These are phyloP conservation scores for Leishmania major DNA, from an alignment of 208 protist species.

Conservation along the genomic window DNA sequence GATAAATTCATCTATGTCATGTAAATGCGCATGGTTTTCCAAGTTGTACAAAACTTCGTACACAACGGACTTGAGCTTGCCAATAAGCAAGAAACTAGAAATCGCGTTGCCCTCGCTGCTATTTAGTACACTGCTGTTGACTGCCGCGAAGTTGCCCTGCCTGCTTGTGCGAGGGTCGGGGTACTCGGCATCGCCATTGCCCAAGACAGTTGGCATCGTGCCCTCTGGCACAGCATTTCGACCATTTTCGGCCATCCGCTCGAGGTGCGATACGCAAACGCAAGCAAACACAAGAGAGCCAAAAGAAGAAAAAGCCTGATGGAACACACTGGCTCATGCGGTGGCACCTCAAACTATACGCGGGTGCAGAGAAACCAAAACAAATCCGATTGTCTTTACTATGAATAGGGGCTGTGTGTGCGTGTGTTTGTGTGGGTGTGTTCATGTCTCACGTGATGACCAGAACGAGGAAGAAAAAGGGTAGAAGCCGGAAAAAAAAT, in stretches of 20 bases:
- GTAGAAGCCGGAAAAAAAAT: not conserved
- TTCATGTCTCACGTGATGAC: not conserved
- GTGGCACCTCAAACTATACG: not conserved
- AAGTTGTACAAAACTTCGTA: constrained; percentile 64
- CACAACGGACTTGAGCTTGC: constrained; percentile 61
- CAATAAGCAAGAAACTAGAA: constrained; percentile 48
- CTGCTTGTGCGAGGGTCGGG: constrained; percentile 15
- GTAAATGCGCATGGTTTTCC: constrained; percentile 43
- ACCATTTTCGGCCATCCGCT: not conserved
- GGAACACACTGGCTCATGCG: not conserved
- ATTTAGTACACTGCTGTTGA: constrained; percentile 2
- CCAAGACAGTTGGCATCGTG: not conserved
- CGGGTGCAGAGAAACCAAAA: not conserved
- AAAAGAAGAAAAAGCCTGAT: not conserved
- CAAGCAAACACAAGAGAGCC: not conserved
- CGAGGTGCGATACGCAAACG: not conserved
- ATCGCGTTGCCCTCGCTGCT: constrained; percentile 17
- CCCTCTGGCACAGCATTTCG: constrained; percentile 8
- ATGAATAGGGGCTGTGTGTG: not conserved
- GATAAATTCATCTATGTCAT: constrained; percentile 73
- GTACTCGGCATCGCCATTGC: constrained; percentile 13
- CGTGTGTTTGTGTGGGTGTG: not conserved
- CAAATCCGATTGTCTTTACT: not conserved
- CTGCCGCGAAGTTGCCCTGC: not conserved
- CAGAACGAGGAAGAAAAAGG: not conserved